A percentile compares a stretch with the other conserved stretches of the same genome.
phyloP scores from a whole-genome alignment of 352 stramenopile species.

The Pythium apleroticum region DNA sequence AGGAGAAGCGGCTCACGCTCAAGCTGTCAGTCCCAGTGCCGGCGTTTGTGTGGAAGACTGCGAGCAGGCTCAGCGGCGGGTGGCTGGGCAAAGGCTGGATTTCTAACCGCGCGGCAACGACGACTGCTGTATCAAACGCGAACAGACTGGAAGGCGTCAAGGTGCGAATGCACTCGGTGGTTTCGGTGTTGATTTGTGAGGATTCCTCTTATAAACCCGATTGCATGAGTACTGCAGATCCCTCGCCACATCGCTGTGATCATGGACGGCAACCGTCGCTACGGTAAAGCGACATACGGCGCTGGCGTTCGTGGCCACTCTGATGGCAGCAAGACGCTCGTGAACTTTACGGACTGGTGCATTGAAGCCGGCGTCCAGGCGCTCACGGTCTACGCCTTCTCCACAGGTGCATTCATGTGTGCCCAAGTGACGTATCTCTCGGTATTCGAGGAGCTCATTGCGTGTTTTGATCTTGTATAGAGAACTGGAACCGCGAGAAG shows the following conservation, averaged over 20 bases:
- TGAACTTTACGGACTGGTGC: constrained; percentile 96
- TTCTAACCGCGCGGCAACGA: not conserved
- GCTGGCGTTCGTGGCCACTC: constrained; percentile 87
- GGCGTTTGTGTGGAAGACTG: constrained; percentile 8
- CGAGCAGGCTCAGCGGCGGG: constrained; percentile 3
- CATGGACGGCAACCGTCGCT: constrained; percentile 96
- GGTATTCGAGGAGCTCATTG: not conserved
- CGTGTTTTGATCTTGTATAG: constrained; percentile 26
- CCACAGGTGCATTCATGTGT: constrained; percentile 59
- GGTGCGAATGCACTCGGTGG: not conserved
- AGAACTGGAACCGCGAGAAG: constrained; percentile 94
- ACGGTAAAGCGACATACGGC: constrained; percentile 86
- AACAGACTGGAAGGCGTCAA: constrained; percentile 19
- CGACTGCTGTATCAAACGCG: not conserved
- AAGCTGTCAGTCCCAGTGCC: constrained; percentile 27
- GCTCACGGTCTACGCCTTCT: constrained; percentile 96
- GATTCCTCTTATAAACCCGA: not conserved
- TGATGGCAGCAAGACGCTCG: constrained; percentile 94
- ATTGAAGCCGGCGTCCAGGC: constrained; percentile 88
- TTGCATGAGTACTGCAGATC: constrained; percentile 33
- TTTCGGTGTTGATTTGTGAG: not conserved
- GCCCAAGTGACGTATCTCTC: not conserved
- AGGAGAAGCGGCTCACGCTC: constrained; percentile 41
- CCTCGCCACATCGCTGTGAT: constrained; percentile 94
- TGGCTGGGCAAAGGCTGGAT: constrained; percentile 15